Percentiles rank a stretch among this genome's conserved stretches.
Evolutionary conservation across 306 rosid genomes (phyloP).

Genomic region (Prunus mira): DNA sequence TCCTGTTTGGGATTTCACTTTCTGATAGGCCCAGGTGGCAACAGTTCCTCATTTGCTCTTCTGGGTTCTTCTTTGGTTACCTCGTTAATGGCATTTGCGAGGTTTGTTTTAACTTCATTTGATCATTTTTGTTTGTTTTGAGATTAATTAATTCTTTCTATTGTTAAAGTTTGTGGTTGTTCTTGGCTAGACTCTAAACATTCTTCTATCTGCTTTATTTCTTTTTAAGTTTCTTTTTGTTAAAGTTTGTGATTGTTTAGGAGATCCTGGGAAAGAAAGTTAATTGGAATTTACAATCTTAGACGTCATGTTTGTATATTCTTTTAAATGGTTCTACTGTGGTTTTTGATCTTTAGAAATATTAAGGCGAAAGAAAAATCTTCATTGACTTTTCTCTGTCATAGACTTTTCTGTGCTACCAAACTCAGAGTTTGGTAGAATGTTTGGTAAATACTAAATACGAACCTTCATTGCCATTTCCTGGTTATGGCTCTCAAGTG

Average conservation of each 20-base stretch:
- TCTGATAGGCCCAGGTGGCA: slow-evolving; percentile 47
- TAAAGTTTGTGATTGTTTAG: neutral
- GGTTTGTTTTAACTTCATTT: slow-evolving; percentile 27
- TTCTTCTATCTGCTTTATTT: neutral
- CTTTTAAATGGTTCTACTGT: neutral
- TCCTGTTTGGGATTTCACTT: slow-evolving; percentile 58
- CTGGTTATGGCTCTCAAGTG: neutral
- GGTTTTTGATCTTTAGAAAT: too few relatives aligned
- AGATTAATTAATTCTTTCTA: neutral
- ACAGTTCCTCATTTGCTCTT: slow-evolving; percentile 50
- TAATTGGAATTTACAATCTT: neutral
- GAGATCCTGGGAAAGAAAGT: neutral
- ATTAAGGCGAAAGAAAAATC: too few relatives aligned
- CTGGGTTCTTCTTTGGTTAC: slow-evolving; percentile 67
- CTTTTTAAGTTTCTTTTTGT: neutral
- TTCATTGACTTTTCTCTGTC: neutral
- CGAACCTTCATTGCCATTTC: neutral
- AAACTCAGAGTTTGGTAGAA: slow-evolving; percentile 3
- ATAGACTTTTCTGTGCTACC: neutral
- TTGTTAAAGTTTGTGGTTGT: too few relatives aligned
- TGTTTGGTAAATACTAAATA: neutral
- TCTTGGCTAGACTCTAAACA: too few relatives aligned
- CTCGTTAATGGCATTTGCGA: slow-evolving; percentile 65
- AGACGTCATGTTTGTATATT: neutral
- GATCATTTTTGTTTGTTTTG: neutral